phyloP scores from a whole-genome alignment of 78 protist species.

The Paulinella micropora region DNA sequence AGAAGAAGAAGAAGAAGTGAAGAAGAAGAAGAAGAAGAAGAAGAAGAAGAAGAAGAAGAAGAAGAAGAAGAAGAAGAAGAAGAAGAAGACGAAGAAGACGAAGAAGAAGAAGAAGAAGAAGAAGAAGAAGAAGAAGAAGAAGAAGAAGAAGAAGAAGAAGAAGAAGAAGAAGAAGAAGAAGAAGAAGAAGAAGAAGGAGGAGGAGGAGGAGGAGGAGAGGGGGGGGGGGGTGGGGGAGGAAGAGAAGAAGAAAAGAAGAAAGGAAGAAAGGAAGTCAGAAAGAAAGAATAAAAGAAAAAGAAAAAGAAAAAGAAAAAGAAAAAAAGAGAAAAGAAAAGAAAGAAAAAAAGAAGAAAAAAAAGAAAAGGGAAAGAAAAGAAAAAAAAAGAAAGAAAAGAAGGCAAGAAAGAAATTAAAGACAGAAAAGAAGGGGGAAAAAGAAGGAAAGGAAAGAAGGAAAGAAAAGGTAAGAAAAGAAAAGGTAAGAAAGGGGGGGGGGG shows the following conservation, averaged over 20 bases:
- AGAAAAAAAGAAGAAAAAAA: not conserved
- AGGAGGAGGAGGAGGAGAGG: not conserved
- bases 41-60: not conserved
- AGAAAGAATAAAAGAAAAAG: not conserved
- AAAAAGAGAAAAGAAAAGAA: not conserved
- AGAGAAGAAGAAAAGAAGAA: not conserved
- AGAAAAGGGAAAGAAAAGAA: not conserved
- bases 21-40: not conserved
- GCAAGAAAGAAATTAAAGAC: not conserved
- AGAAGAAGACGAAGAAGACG: too few relatives aligned
- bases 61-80: not conserved
- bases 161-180: not conserved
- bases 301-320: not conserved
- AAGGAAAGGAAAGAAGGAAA: not conserved
- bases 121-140: not conserved
- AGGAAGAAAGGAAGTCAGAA: not conserved
- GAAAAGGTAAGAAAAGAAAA: too few relatives aligned
- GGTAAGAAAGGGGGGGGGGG: not conserved
- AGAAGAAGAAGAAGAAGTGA: not conserved
- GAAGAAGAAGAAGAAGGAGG: conserved; percentile 4
- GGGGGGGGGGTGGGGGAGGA: not conserved
- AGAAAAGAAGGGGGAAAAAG: not conserved
- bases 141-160: not conserved
- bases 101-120: too few relatives aligned
- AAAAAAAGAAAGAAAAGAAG: not conserved